Conservation (phyloP, 495 filamentous ascomycete genomes). For the Tuber aestivum region DNA sequence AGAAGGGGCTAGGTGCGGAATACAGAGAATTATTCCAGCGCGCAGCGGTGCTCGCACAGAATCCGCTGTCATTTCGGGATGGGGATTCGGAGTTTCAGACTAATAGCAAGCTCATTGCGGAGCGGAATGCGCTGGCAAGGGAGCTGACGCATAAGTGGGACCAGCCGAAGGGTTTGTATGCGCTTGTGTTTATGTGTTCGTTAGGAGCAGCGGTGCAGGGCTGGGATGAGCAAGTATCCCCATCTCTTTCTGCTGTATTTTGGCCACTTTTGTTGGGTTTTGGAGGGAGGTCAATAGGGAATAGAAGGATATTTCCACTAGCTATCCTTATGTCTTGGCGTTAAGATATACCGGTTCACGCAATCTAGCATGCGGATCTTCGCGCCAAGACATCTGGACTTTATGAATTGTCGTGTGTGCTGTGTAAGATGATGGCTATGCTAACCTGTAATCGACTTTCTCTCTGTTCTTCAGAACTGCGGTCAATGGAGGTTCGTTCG, state of each 20-base stretch:
- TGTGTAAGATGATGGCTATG: neutral
- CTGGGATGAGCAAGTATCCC: conserved; percentile 49
- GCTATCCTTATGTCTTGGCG: too few relatives aligned
- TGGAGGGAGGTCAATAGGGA: too few relatives aligned
- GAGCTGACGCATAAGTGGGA: conserved; percentile 66
- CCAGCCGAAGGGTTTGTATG: conserved; percentile 61
- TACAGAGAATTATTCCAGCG: neutral
- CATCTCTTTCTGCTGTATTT: neutral
- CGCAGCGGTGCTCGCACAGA: neutral
- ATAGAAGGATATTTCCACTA: neutral
- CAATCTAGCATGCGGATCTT: too few relatives aligned
- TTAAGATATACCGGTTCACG: too few relatives aligned
- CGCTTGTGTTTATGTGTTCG: conserved; percentile 58
- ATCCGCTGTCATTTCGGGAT: neutral
- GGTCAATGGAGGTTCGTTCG: conserved; percentile 10
- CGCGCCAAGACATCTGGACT: too few relatives aligned
- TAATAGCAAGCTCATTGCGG: neutral
- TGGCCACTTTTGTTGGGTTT: too few relatives aligned
- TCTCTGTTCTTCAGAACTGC: neutral
- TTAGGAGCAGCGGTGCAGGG: conserved; percentile 60
- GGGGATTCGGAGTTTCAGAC: neutral
- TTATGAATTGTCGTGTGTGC: neutral
- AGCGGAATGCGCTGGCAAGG: conserved; percentile 49
- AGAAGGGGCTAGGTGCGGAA: neutral
- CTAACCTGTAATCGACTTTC: neutral